Evolutionary conservation across 352 stramenopile species (phyloP).

Genomic region (Aphanomyces cochlioides): DNA sequence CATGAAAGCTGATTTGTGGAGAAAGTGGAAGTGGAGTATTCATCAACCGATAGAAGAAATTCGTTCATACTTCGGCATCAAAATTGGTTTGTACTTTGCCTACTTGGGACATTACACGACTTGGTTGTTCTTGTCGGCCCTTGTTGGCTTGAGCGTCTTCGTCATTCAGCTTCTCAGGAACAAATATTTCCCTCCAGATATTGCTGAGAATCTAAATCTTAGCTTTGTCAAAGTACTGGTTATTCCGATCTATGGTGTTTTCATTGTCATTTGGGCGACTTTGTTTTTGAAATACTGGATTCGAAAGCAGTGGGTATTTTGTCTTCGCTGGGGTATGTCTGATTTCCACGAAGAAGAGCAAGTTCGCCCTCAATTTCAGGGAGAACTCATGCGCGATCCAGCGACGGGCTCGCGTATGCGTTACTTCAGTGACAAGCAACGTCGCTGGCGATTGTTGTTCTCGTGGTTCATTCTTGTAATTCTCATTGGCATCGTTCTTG

Average conservation of each 20-base stretch:
- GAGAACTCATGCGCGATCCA: slow-evolving; percentile 69
- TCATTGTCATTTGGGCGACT: slow-evolving; percentile 89
- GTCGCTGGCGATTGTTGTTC: slow-evolving; percentile 66
- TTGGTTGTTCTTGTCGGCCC: slow-evolving; percentile 90
- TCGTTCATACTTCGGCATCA: slow-evolving; percentile 80
- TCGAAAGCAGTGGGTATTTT: slow-evolving; percentile 72
- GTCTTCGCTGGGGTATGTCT: slow-evolving; percentile 81
- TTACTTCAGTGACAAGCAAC: slow-evolving; percentile 66
- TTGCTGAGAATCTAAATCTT: slow-evolving; percentile 12
- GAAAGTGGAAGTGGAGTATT: slow-evolving; percentile 63
- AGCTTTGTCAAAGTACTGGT: slow-evolving; percentile 65
- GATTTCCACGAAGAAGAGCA: slow-evolving; percentile 69
- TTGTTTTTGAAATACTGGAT: slow-evolving; percentile 90
- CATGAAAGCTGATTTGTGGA: slow-evolving; percentile 63
- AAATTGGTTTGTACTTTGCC: slow-evolving; percentile 98
- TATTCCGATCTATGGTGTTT: slow-evolving; percentile 74
- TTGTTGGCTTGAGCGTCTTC: slow-evolving; percentile 87
- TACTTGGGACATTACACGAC: slow-evolving; percentile 95
- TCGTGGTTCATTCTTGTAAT: slow-evolving; percentile 77
- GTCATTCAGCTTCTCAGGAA: slow-evolving; percentile 47
- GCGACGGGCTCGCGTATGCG: slow-evolving; percentile 70
- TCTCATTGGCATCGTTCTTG: slow-evolving; percentile 74
- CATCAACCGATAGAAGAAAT: slow-evolving; percentile 82
- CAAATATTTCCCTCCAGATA: slow-evolving; percentile 41
- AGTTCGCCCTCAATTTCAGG: slow-evolving; percentile 71